Percentiles rank a stretch among this genome's conserved stretches.
These are phyloP conservation scores for Malassezia equina DNA, from an alignment of 1,284 basidiomycete species.

Conservation along the genomic window DNA sequence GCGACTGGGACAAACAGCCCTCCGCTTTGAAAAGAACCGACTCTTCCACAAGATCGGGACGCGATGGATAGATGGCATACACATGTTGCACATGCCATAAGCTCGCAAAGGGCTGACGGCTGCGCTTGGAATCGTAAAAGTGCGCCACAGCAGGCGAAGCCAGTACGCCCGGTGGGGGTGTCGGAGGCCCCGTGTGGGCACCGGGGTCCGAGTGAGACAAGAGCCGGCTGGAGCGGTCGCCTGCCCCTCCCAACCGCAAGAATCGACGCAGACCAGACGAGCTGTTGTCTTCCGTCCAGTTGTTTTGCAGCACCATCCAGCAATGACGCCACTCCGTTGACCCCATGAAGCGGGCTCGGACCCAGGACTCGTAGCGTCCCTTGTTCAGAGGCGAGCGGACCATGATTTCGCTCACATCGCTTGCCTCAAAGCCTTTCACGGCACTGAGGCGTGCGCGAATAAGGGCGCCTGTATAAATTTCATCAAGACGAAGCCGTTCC, in stretches of 20 bases:
- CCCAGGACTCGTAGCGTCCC: constrained; percentile 82
- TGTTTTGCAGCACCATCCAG: constrained; percentile 64
- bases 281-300: constrained; percentile 28
- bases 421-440: constrained; percentile 19
- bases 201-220: constrained; percentile 21
- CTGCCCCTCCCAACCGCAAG: constrained; percentile 15
- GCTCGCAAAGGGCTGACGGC: constrained; percentile 41
- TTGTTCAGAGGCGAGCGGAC: constrained; percentile 47
- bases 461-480: constrained; percentile 92
- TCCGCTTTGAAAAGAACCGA: constrained; percentile 46
- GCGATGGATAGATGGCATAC: constrained; percentile 45
- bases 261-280: constrained; percentile 32
- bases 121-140: constrained; percentile 44
- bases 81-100: constrained; percentile 39
- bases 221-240: constrained; percentile 27
- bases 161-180: constrained; percentile 36
- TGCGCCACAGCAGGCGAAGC: constrained; percentile 36
- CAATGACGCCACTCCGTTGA: constrained; percentile 90
- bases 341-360: constrained; percentile 77
- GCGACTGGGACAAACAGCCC: constrained; percentile 33
- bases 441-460: constrained; percentile 53
- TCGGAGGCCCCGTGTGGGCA: constrained; percentile 7
- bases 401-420: constrained; percentile 5
- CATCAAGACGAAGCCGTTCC: constrained; percentile 90
- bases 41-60: constrained; percentile 44